These are phyloP conservation scores for Nicotiana knightiana DNA, from an alignment of 257 asterid genomes.

Conservation along the genomic window DNA sequence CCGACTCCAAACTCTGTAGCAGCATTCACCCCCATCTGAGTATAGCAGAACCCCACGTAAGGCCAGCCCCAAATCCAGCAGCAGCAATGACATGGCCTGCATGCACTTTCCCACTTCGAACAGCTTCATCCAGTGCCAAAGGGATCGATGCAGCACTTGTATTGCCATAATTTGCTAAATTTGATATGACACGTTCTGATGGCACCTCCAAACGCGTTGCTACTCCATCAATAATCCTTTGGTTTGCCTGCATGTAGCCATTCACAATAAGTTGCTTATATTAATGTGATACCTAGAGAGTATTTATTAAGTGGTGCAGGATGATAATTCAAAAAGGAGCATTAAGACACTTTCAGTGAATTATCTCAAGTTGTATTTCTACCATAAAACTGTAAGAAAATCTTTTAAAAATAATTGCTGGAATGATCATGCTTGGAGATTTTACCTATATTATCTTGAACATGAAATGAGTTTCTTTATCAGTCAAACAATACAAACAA, in stretches of 20 bases:
- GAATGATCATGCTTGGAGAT: background rate
- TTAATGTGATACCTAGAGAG: background rate
- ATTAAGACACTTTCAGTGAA: background rate
- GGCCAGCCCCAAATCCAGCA: conserved; percentile 98
- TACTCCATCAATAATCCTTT: conserved; percentile 84
- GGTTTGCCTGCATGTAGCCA: conserved; percentile 64
- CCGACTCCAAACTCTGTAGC: background rate
- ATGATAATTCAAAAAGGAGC: background rate
- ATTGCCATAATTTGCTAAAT: conserved; percentile 81
- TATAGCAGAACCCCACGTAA: conserved; percentile 92
- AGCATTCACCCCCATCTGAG: conserved; percentile 74
- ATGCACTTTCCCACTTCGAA: conserved; percentile 71
- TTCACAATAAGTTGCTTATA: background rate
- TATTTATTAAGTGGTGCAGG: background rate
- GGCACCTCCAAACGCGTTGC: conserved; percentile 70
- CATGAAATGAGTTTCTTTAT: background rate
- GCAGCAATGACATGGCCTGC: conserved; percentile 78
- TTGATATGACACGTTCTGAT: conserved; percentile 76
- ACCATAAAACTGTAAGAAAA: background rate
- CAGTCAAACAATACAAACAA: background rate
- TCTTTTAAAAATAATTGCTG: background rate
- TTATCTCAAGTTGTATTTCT: background rate
- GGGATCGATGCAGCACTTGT: conserved; percentile 96
- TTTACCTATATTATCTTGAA: background rate
- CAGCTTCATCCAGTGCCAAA: conserved; percentile 91